Percentiles rank a stretch among this genome's conserved stretches.
Conservation (phyloP, 2,329 filamentous ascomycete genomes). For the Hypoxylon sp. region DNA sequence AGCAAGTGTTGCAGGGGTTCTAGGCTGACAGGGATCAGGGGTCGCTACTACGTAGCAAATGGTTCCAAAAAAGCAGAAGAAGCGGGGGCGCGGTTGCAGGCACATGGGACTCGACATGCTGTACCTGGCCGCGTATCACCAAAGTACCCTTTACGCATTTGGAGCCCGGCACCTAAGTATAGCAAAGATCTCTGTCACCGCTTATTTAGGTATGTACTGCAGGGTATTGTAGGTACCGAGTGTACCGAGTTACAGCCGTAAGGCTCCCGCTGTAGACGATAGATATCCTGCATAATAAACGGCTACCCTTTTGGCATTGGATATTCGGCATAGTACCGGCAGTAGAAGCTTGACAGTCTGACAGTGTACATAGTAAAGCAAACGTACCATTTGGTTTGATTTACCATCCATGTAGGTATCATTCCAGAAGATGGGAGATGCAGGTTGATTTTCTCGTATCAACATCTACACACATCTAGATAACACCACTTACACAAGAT, state of each 20-base stretch:
- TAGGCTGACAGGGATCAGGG: slow-evolving; percentile 28
- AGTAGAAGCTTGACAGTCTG: too few relatives aligned
- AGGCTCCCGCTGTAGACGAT: slow-evolving; percentile 12
- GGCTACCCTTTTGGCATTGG: too few relatives aligned
- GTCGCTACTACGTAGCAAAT: slow-evolving; percentile 21
- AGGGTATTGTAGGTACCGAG: too few relatives aligned
- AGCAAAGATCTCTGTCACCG: slow-evolving; percentile 30
- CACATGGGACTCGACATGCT: slow-evolving; percentile 23
- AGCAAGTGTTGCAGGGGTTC: slow-evolving; percentile 20
- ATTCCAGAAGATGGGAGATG: slow-evolving; percentile 18
- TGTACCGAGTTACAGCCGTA: slow-evolving; percentile 13
- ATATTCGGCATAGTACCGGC: too few relatives aligned
- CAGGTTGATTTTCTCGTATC: slow-evolving; percentile 16
- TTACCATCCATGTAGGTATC: too few relatives aligned
- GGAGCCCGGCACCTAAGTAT: slow-evolving; percentile 13
- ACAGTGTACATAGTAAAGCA: too few relatives aligned
- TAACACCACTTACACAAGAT: slow-evolving; percentile 2
- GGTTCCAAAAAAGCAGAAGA: slow-evolving; percentile 34
- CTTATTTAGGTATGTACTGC: too few relatives aligned
- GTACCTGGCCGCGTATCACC: slow-evolving; percentile 33
- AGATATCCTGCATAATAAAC: background rate
- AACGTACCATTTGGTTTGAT: too few relatives aligned
- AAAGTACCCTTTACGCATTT: slow-evolving; percentile 27
- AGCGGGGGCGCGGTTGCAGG: slow-evolving; percentile 31
- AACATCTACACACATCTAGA: slow-evolving; percentile 6